phyloP scores from a whole-genome alignment of 2,329 filamentous ascomycete genomes.

The Neurospora sp. region DNA sequence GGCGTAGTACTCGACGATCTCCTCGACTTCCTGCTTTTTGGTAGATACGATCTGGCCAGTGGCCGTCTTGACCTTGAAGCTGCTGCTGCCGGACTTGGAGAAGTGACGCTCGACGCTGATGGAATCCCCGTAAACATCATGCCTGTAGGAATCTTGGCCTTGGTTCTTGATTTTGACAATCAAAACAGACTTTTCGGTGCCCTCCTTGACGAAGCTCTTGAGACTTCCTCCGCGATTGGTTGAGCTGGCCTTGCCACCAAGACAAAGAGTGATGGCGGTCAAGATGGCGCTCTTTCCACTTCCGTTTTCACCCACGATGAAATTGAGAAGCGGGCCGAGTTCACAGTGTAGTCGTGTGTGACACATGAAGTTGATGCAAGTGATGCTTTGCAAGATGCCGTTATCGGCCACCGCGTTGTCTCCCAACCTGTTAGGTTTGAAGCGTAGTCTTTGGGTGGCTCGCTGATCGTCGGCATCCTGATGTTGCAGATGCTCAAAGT shows the following conservation, averaged over 20 bases:
- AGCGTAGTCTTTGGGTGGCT: conserved; percentile 53
- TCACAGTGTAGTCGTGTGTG: conserved; percentile 72
- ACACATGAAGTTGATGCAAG: conserved; percentile 94
- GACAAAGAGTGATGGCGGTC: conserved; percentile 82
- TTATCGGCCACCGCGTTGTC: conserved; percentile 70
- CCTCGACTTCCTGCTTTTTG: conserved; percentile 79
- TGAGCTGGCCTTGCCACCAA: conserved; percentile 87
- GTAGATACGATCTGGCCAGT: conserved; percentile 63
- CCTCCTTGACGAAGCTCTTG: conserved; percentile 83
- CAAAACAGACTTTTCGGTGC: conserved; percentile 64
- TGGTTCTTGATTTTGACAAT: conserved; percentile 85
- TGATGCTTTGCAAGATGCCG: conserved; percentile 80
- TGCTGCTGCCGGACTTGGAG: conserved; percentile 59
- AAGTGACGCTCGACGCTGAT: conserved; percentile 93
- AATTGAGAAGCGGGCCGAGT: conserved; percentile 92
- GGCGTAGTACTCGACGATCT: conserved; percentile 86
- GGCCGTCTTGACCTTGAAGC: conserved; percentile 78
- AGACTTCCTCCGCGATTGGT: conserved; percentile 88
- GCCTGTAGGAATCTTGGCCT: conserved; percentile 74
- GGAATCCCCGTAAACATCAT: conserved; percentile 68
- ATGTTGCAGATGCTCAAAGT: conserved; percentile 47
- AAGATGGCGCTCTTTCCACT: conserved; percentile 95
- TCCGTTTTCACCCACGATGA: conserved; percentile 94
- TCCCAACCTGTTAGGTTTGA: conserved; percentile 33
- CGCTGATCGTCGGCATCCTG: conserved; percentile 49